Conservation (phyloP, 208 protist genomes). For the Leishmania tarentolae region DNA sequence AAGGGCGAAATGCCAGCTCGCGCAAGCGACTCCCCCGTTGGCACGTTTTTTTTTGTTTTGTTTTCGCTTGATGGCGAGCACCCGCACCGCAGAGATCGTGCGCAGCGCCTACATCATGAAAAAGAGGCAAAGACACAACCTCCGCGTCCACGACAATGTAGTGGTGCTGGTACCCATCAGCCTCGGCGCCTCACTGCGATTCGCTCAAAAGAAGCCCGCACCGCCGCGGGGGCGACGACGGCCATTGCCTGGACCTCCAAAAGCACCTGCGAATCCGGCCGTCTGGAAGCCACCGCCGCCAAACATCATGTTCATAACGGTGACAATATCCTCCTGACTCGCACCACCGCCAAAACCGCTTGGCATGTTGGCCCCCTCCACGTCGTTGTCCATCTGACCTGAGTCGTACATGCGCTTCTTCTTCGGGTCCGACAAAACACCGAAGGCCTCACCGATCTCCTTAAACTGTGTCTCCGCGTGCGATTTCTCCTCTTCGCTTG, state of each 20-base stretch:
- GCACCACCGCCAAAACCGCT: conserved; percentile 25
- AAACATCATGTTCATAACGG: conserved; percentile 78
- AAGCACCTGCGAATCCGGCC: conserved; percentile 19
- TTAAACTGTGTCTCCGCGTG: conserved; percentile 90
- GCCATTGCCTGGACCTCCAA: conserved; percentile 21
- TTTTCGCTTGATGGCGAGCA: not conserved
- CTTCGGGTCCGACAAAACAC: conserved; percentile 83
- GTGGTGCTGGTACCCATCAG: not conserved
- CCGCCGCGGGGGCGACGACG: conserved; percentile 33
- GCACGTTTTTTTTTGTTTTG: too few species aligned
- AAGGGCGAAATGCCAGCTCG: not conserved
- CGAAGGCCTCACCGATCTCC: conserved; percentile 85
- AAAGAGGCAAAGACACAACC: not conserved
- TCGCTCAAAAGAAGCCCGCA: conserved; percentile 31
- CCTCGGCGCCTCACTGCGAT: not conserved
- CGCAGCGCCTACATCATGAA: not conserved
- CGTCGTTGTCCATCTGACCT: conserved; percentile 87
- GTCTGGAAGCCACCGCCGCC: conserved; percentile 15
- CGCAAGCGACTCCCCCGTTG: not conserved
- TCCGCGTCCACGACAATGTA: not conserved
- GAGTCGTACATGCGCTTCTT: conserved; percentile 92
- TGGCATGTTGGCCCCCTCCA: conserved; percentile 54
- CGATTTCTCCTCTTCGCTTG: conserved; percentile 68
- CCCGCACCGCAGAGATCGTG: conserved; percentile 3
- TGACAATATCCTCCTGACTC: conserved; percentile 44